Percentiles rank a stretch among this genome's conserved stretches.
Conservation (phyloP, 768 basidiomycete species). For the Trametes meyenii region DNA sequence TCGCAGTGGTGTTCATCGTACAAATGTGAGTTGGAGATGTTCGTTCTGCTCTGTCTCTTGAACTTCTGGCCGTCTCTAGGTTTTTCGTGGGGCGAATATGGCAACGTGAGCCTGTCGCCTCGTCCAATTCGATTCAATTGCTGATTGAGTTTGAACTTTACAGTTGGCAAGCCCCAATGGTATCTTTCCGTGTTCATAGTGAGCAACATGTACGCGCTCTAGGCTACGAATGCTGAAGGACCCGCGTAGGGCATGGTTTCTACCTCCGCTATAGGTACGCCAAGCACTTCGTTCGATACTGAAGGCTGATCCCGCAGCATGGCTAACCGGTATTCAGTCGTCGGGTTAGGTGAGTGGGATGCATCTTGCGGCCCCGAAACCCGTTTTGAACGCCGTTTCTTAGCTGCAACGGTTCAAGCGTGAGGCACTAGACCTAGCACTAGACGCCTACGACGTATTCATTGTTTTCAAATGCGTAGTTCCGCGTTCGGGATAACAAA, state of each 20-base stretch:
- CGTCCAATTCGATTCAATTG: no score
- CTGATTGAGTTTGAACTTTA: neutral
- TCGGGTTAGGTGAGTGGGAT: constrained; percentile 8
- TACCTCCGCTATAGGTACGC: constrained; percentile 6
- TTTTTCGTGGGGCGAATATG: constrained; percentile 11
- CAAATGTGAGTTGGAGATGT: constrained; percentile 7
- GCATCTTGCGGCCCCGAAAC: neutral
- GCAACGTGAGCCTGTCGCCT: neutral
- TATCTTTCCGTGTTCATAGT: constrained; percentile 7
- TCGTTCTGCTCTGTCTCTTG: no score
- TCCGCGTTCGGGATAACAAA: neutral
- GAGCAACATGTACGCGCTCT: neutral
- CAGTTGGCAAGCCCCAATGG: constrained; percentile 16
- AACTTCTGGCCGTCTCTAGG: neutral
- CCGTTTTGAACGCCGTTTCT: neutral
- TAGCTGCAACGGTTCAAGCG: constrained; percentile 9
- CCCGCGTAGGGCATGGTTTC: neutral
- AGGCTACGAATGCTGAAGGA: no score
- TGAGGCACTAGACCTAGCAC: neutral
- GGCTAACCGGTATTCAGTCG: neutral
- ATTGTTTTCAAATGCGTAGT: neutral
- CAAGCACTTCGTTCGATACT: neutral
- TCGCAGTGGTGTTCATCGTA: constrained; percentile 14
- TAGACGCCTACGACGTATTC: neutral
- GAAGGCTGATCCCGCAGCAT: neutral